Evolutionary conservation across 2,329 filamentous ascomycete species (phyloP).

Genomic region (Herpotrichia juniperi): DNA sequence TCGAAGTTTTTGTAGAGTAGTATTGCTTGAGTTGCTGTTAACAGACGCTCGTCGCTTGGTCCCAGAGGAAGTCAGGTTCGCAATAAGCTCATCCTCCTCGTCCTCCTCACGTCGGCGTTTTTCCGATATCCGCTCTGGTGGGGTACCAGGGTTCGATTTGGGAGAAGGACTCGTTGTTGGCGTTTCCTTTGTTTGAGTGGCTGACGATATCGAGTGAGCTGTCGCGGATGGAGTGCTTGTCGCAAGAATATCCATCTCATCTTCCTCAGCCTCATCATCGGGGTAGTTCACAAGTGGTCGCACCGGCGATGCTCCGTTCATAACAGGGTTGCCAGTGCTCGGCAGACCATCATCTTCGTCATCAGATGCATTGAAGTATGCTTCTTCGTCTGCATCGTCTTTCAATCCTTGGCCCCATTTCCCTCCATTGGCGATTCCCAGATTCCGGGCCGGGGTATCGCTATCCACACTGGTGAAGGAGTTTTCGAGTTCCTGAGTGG

Average conservation of each 20-base stretch:
- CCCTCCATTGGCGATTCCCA: constrained; percentile 61
- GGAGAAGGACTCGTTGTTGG: constrained; percentile 24
- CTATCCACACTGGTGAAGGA: constrained; percentile 74
- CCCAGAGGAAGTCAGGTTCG: constrained; percentile 70
- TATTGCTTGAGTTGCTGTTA: constrained; percentile 40
- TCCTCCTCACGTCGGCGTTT: constrained; percentile 92
- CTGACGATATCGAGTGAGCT: constrained; percentile 28
- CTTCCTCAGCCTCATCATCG: constrained; percentile 76
- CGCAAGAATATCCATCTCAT: constrained; percentile 65
- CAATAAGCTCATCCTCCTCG: constrained; percentile 84
- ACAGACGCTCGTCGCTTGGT: constrained; percentile 52
- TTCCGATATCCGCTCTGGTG: constrained; percentile 79
- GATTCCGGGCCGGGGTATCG: constrained; percentile 47
- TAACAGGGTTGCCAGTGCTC: constrained; percentile 41
- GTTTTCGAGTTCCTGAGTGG: constrained; percentile 63
- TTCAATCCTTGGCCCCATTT: constrained; percentile 73
- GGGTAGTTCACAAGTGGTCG: constrained; percentile 86
- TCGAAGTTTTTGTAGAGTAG: constrained; percentile 42
- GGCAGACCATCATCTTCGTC: constrained; percentile 71
- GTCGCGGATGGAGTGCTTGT: constrained; percentile 43
- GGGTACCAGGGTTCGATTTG: constrained; percentile 29
- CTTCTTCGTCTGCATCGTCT: constrained; percentile 86
- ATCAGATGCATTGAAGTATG: constrained; percentile 91
- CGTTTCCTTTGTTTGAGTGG: constrained; percentile 31
- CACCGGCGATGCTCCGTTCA: constrained; percentile 69